Percentiles rank a stretch among this genome's conserved stretches.
These are phyloP conservation scores for Brasenia schreberi DNA, from an alignment of 164 flowering plant species.

Conservation along the genomic window DNA sequence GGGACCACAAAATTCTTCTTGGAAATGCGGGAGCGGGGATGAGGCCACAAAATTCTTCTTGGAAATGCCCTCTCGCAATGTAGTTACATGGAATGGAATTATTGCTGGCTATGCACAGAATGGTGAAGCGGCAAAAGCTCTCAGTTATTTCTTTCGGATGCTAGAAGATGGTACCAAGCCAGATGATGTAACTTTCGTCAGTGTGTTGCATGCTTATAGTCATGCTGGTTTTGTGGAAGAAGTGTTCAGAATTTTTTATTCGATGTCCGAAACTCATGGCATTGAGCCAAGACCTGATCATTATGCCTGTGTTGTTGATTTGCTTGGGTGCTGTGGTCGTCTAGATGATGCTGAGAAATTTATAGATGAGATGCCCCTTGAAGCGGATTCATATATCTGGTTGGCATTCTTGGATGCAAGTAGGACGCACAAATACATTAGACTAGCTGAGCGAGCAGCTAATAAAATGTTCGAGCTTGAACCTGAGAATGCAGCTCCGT, in stretches of 20 bases:
- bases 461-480: constrained; percentile 49
- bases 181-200: constrained; percentile 63
- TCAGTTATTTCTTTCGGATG: constrained; percentile 51
- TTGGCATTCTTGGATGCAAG: constrained; percentile 81
- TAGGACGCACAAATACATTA: constrained; percentile 48
- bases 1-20: no score
- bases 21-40: constrained; percentile 55
- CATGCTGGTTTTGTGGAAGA: constrained; percentile 52
- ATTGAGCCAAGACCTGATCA: constrained; percentile 70
- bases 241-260: constrained; percentile 35
- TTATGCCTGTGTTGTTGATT: constrained; percentile 81
- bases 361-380: constrained; percentile 52
- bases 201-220: constrained; percentile 62
- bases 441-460: constrained; percentile 60
- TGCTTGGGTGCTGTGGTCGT: constrained; percentile 71
- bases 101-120: constrained; percentile 73
- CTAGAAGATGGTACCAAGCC: constrained; percentile 22
- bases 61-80: constrained; percentile 29
- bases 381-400: constrained; percentile 77
- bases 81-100: constrained; percentile 76
- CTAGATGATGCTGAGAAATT: constrained; percentile 50
- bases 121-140: constrained; percentile 51
- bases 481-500: constrained; percentile 46
- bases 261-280: constrained; percentile 42
- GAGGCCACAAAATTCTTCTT: constrained; percentile 45